These are phyloP conservation scores for Begonia masoniana DNA, from an alignment of 306 rosid species.

Conservation along the genomic window DNA sequence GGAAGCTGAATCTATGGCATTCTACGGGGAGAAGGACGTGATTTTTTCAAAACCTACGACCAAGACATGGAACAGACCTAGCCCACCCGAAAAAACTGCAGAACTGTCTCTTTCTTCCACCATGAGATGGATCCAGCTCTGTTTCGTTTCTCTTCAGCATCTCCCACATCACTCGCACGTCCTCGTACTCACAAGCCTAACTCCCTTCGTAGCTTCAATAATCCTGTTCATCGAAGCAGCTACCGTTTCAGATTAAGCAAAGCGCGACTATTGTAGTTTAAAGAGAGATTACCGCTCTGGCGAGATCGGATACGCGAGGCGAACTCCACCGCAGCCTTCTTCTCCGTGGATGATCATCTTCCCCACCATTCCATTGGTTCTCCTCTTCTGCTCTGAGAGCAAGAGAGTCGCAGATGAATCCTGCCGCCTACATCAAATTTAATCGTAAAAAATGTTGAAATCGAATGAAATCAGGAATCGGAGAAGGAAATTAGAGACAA, in stretches of 20 bases:
- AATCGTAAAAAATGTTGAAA: too few relatives aligned
- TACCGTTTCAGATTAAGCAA: not conserved
- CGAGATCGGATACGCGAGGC: slow-evolving; percentile 33
- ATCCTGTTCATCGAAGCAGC: slow-evolving; percentile 21
- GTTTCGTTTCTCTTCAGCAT: slow-evolving; percentile 48
- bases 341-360: slow-evolving; percentile 21
- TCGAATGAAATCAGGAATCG: too few relatives aligned
- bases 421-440: too few relatives aligned
- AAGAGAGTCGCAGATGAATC: slow-evolving; percentile 1
- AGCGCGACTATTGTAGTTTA: too few relatives aligned
- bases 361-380: slow-evolving; percentile 34
- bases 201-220: slow-evolving; percentile 45
- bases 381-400: not conserved
- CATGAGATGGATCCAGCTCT: slow-evolving; percentile 11
- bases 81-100: slow-evolving; percentile 48
- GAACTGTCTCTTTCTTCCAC: slow-evolving; percentile 14
- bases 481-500: too few relatives aligned
- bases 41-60: slow-evolving; percentile 17
- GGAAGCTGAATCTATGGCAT: slow-evolving; percentile 3
- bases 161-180: slow-evolving; percentile 87
- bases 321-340: slow-evolving; percentile 26
- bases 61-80: slow-evolving; percentile 31
- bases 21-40: slow-evolving; percentile 1
- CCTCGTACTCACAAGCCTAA: slow-evolving; percentile 61
- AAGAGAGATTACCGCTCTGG: slow-evolving; percentile 27